Conservation (phyloP, 805 yeast species). For the Saturnispora halmiae region DNA sequence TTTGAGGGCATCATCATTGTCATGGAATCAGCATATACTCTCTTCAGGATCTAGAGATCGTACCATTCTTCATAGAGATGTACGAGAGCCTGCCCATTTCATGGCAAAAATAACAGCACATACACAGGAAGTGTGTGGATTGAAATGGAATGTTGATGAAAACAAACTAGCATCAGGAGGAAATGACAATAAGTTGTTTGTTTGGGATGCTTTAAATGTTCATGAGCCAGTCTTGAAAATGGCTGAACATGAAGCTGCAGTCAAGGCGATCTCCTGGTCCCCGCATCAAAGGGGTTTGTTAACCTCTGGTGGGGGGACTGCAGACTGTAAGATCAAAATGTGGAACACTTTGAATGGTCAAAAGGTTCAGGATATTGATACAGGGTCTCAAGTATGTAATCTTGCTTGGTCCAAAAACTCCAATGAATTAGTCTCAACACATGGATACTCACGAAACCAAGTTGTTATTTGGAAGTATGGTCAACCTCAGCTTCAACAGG, state of each 20-base stretch:
- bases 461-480: constrained; percentile 92
- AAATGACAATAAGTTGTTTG: constrained; percentile 76
- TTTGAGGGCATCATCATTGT: constrained; percentile 73
- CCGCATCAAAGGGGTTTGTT: constrained; percentile 92
- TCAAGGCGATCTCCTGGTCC: constrained; percentile 94
- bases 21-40: constrained; percentile 90
- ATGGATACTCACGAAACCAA: constrained; percentile 88
- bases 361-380: constrained; percentile 70
- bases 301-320: constrained; percentile 97
- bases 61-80: constrained; percentile 81
- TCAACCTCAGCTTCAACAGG: constrained; percentile 60
- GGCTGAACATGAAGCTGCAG: constrained; percentile 86
- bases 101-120: constrained; percentile 62
- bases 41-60: constrained; percentile 84
- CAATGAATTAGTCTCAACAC: constrained; percentile 88
- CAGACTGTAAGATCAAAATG: constrained; percentile 78
- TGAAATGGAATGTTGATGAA: constrained; percentile 86
- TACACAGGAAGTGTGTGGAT: constrained; percentile 92
- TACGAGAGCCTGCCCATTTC: constrained; percentile 75
- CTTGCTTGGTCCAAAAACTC: constrained; percentile 88
- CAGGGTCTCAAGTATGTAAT: constrained; percentile 95
- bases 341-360: constrained; percentile 86
- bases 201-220: constrained; percentile 72
- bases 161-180: constrained; percentile 94
- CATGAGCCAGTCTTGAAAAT: constrained; percentile 63